phyloP scores from a whole-genome alignment of 2,329 filamentous ascomycete genomes.

The Ascochyta koolunga region DNA sequence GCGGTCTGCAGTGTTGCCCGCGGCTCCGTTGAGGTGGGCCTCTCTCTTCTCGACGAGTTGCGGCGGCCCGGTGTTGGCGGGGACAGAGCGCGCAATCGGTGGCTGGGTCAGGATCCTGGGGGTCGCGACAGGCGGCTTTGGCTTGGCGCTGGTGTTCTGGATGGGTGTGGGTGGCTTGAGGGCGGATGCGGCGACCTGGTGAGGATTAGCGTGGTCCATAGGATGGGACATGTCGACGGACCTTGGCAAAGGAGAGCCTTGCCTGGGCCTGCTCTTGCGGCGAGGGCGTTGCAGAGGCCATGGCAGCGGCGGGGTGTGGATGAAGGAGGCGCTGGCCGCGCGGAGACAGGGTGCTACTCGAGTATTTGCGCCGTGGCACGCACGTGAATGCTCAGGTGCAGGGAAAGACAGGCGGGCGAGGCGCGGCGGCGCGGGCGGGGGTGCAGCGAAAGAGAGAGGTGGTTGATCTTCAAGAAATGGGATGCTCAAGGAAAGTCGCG shows the following conservation, averaged over 20 bases:
- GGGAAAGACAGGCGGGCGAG: slow-evolving; percentile 6
- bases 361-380: not conserved
- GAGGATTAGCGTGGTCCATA: slow-evolving; percentile 19
- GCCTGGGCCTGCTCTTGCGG: slow-evolving; percentile 39
- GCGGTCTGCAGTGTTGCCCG: slow-evolving; percentile 24
- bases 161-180: slow-evolving; percentile 35
- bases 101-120: slow-evolving; percentile 29
- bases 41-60: slow-evolving; percentile 21
- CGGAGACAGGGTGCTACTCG: not conserved
- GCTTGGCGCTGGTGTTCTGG: slow-evolving; percentile 28
- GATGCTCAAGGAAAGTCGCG: slow-evolving; percentile 60
- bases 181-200: slow-evolving; percentile 51
- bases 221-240: slow-evolving; percentile 46
- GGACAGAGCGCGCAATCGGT: slow-evolving; percentile 26
- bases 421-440: slow-evolving; percentile 16
- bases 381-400: not conserved
- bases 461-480: slow-evolving; percentile 50
- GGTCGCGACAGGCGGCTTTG: slow-evolving; percentile 36
- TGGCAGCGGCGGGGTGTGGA: slow-evolving; percentile 16
- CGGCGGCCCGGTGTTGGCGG: slow-evolving; percentile 24
- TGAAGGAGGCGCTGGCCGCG: not conserved
- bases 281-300: slow-evolving; percentile 42
- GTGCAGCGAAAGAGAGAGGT: slow-evolving; percentile 37
- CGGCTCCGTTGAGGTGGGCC: slow-evolving; percentile 8
- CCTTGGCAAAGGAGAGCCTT: slow-evolving; percentile 79